A percentile compares a stretch with the other conserved stretches of the same genome.
Evolutionary conservation across 352 stramenopile genomes (phyloP).

Genomic region (Phytophthora syringae): DNA sequence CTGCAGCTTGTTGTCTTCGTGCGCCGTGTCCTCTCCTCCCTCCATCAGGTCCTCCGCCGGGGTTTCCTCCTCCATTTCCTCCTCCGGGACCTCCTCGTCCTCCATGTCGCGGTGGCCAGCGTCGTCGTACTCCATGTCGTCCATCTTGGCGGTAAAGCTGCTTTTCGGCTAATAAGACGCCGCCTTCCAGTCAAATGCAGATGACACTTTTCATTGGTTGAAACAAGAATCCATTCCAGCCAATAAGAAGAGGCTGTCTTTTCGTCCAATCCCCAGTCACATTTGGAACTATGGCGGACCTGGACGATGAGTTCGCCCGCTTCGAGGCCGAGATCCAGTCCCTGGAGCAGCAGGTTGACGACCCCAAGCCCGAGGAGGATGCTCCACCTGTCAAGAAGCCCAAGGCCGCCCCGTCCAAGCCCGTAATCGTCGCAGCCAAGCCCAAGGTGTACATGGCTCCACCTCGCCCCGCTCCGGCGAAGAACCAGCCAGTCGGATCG

Average conservation of each 20-base stretch:
- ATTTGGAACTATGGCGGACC: slow-evolving; percentile 46
- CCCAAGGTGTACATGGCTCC: slow-evolving; percentile 77
- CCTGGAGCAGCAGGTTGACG: slow-evolving; percentile 53
- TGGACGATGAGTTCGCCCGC: slow-evolving; percentile 85
- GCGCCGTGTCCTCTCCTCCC: slow-evolving; percentile 52
- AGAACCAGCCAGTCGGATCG: slow-evolving; percentile 18
- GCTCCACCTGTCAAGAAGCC: slow-evolving; percentile 39
- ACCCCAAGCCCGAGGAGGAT: slow-evolving; percentile 6
- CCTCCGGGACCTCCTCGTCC: slow-evolving; percentile 83
- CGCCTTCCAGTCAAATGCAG: slow-evolving; percentile 42
- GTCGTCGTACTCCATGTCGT: slow-evolving; percentile 90
- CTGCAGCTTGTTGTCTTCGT: slow-evolving; percentile 72
- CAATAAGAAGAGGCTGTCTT: slow-evolving; percentile 20
- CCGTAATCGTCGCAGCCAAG: slow-evolving; percentile 46
- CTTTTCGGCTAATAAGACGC: slow-evolving; percentile 2
- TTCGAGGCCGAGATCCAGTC: slow-evolving; percentile 87
- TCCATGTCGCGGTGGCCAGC: slow-evolving; percentile 80
- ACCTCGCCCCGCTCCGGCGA: slow-evolving; percentile 59
- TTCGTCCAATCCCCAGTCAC: slow-evolving; percentile 17
- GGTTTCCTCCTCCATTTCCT: slow-evolving; percentile 75
- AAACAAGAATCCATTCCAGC: slow-evolving; percentile 20
- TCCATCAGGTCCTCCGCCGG: slow-evolving; percentile 78
- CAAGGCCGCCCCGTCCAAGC: slow-evolving; percentile 22
- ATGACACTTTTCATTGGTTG: too few relatives aligned
- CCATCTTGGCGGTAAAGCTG: slow-evolving; percentile 48